Percentiles rank a stretch among this genome's conserved stretches.
phyloP scores from a whole-genome alignment of 805 yeast genomes.

The Wickerhamiella shivajii region DNA sequence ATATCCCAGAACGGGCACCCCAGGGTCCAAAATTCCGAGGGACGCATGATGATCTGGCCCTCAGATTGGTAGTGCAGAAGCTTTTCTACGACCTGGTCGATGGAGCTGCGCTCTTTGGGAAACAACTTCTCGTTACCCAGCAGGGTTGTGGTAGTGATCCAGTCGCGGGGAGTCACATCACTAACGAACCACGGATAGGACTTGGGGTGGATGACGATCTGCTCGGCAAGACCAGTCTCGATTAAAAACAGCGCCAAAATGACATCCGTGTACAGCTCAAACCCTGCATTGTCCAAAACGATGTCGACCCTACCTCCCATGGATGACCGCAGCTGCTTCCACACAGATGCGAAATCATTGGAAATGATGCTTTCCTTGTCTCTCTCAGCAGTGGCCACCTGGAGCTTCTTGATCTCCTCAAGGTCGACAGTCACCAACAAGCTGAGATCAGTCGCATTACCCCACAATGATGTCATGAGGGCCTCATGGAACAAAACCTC shows the following conservation, averaged over 20 bases:
- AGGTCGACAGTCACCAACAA: constrained; percentile 54
- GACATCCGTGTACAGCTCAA: constrained; percentile 83
- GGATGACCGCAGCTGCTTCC: constrained; percentile 28
- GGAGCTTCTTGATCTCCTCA: constrained; percentile 81
- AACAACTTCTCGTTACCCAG: constrained; percentile 39
- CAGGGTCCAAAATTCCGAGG: constrained; percentile 78
- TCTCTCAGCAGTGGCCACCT: constrained; percentile 70
- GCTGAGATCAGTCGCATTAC: constrained; percentile 92
- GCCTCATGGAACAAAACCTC: constrained; percentile 63
- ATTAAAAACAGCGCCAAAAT: constrained; percentile 49
- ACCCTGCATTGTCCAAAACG: constrained; percentile 87
- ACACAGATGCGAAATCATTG: constrained; percentile 60
- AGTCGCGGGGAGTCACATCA: constrained; percentile 81
- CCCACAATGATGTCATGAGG: constrained; percentile 86
- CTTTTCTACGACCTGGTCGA: constrained; percentile 35
- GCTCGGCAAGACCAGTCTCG: constrained; percentile 49
- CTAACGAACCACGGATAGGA: constrained; percentile 95
- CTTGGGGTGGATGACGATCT: constrained; percentile 73
- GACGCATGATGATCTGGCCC: constrained; percentile 38
- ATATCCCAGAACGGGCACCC: constrained; percentile 64
- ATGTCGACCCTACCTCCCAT: constrained; percentile 49
- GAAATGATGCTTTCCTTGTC: constrained; percentile 62
- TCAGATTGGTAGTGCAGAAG: constrained; percentile 30
- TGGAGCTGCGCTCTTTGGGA: constrained; percentile 30
- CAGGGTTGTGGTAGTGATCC: constrained; percentile 41